Evolutionary conservation across 192 early-diverging fungal species (phyloP).

Genomic region (Allomyces javanicus): DNA sequence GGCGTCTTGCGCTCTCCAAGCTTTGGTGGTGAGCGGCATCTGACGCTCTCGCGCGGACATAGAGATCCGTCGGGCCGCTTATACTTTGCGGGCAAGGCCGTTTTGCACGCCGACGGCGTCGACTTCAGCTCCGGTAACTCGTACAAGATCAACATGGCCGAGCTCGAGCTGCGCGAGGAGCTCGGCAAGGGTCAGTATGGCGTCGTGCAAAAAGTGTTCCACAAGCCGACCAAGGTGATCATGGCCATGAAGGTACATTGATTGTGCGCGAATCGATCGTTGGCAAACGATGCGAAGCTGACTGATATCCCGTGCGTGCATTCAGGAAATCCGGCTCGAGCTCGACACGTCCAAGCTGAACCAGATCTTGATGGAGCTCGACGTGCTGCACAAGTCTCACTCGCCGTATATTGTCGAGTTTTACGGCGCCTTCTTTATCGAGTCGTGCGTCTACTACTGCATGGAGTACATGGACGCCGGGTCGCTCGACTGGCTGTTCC

Average conservation of each 20-base stretch:
- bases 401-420: conserved; percentile 91
- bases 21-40: too few relatives aligned
- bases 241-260: conserved; percentile 55
- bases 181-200: conserved; percentile 86
- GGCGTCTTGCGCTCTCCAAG: too few relatives aligned
- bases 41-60: too few relatives aligned
- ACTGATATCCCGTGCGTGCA: too few relatives aligned
- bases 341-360: conserved; percentile 71
- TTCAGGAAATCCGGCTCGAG: conserved; percentile 63
- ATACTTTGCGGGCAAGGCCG: conserved; percentile 80
- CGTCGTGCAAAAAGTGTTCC: conserved; percentile 75
- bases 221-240: conserved; percentile 59
- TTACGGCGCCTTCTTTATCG: conserved; percentile 90
- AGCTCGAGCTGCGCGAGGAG: conserved; percentile 53
- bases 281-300: too few relatives aligned
- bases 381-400: conserved; percentile 70
- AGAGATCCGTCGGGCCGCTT: conserved; percentile 49
- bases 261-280: too few relatives aligned
- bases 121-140: conserved; percentile 74
- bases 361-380: conserved; percentile 90
- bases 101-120: conserved; percentile 72
- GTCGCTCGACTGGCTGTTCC: conserved; percentile 51
- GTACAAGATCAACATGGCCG: conserved; percentile 74
- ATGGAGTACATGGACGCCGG: conserved; percentile 99
- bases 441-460: conserved; percentile 85